phyloP scores from a whole-genome alignment of 805 yeast species.

The Debaryomyces castellii region DNA sequence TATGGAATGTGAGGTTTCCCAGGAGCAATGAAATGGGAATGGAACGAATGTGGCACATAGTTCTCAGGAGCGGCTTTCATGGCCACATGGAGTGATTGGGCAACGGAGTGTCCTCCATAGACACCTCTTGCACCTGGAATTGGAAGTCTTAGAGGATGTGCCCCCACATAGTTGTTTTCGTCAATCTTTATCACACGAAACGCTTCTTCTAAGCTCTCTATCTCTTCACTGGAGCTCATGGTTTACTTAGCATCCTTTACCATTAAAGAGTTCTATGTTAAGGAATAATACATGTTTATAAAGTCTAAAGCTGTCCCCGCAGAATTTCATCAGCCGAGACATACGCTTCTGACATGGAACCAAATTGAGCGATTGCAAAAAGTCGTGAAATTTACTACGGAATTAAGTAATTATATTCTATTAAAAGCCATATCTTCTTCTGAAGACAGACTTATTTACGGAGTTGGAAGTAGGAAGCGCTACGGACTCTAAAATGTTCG shows the following conservation, averaged over 20 bases:
- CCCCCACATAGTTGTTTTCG: conserved; percentile 30
- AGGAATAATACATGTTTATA: not conserved
- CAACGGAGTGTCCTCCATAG: conserved; percentile 69
- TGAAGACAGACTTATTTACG: not conserved
- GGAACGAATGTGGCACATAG: conserved; percentile 58
- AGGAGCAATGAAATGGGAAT: conserved; percentile 58
- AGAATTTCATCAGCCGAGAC: not conserved
- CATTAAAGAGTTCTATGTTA: not conserved
- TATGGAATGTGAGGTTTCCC: conserved; percentile 49
- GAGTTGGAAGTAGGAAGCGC: not conserved
- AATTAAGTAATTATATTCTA: not conserved
- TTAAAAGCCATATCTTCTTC: conserved; percentile 2
- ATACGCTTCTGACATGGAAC: not conserved
- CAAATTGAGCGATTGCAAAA: not conserved
- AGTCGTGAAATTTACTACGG: not conserved
- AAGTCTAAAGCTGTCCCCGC: not conserved
- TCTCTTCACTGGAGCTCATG: not conserved
- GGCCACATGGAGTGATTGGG: conserved; percentile 64
- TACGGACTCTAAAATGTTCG: not conserved
- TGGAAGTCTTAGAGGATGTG: conserved; percentile 34
- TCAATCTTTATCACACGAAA: conserved; percentile 24
- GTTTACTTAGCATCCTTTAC: not conserved
- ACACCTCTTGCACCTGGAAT: conserved; percentile 57
- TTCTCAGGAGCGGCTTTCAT: conserved; percentile 40
- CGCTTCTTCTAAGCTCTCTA: conserved; percentile 30